Conservation (phyloP, 1,284 basidiomycete species). For the Sphaerobolus stellatus region DNA sequence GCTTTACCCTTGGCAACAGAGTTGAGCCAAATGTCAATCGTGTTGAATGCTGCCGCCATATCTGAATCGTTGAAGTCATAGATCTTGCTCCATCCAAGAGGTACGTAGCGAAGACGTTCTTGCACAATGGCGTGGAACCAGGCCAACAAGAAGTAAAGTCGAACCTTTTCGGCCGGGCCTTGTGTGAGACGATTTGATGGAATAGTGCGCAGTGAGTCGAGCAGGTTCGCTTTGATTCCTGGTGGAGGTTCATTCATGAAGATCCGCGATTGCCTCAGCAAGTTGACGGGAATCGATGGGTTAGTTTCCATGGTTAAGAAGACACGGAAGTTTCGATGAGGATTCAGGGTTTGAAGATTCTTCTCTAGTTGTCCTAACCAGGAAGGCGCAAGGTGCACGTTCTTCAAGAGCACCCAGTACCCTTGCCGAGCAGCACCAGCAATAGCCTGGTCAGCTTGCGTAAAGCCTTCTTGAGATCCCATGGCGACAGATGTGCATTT, state of each 20-base stretch:
- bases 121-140: constrained; percentile 98
- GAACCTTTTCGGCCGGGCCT: constrained; percentile 88
- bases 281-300: constrained; percentile 90
- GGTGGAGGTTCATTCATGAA: constrained; percentile 98
- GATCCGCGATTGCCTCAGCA: constrained; percentile 89
- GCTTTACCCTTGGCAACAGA: constrained; percentile 80
- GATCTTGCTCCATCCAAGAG: constrained; percentile 91
- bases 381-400: constrained; percentile 90
- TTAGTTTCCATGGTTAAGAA: constrained; percentile 98
- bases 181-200: constrained; percentile 64
- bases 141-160: constrained; percentile 91
- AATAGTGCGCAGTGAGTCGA: constrained; percentile 86
- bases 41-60: constrained; percentile 87
- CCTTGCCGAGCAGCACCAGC: constrained; percentile 87
- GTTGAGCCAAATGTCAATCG: constrained; percentile 88
- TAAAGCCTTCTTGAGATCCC: constrained; percentile 98
- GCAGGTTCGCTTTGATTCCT: constrained; percentile 90
- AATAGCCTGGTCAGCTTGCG: constrained; percentile 91
- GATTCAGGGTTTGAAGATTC: constrained; percentile 89
- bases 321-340: constrained; percentile 86
- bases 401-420: constrained; percentile 93
- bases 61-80: constrained; percentile 99
- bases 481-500: constrained; percentile 89
- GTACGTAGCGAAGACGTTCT: constrained; percentile 92
- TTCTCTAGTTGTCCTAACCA: constrained; percentile 97